Evolutionary conservation across 1,284 basidiomycete species (phyloP).

Genomic region (Tremellales sp.): DNA sequence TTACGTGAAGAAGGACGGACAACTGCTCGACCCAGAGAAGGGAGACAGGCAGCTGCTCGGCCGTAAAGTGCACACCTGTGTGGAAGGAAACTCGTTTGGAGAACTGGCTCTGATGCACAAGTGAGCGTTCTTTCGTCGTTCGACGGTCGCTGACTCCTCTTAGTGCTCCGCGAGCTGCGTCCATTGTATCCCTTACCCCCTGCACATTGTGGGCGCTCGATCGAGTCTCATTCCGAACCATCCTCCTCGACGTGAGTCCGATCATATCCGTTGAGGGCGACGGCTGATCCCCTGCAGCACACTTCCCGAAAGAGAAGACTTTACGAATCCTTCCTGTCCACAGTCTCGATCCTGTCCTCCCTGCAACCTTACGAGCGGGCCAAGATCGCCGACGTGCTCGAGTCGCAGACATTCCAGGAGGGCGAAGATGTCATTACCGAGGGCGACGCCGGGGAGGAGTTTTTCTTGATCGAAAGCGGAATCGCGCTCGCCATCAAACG

Average conservation of each 20-base stretch:
- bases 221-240: constrained; percentile 97
- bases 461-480: constrained; percentile 95
- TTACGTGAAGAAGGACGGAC: constrained; percentile 62
- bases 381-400: constrained; percentile 94
- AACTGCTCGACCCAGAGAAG: constrained; percentile 52
- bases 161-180: constrained; percentile 84
- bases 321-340: constrained; percentile 91
- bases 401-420: constrained; percentile 73
- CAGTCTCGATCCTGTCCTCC: constrained; percentile 83
- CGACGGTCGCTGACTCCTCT: background rate
- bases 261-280: background rate
- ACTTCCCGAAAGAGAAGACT: constrained; percentile 84
- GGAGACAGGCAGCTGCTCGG: constrained; percentile 57
- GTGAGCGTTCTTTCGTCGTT: constrained; percentile 30
- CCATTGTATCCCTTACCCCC: constrained; percentile 76
- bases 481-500: constrained; percentile 81
- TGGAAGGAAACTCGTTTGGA: constrained; percentile 84
- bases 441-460: constrained; percentile 93
- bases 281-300: constrained; percentile 31
- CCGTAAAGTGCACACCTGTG: constrained; percentile 79
- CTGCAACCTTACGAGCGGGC: constrained; percentile 83
- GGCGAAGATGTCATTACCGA: constrained; percentile 84
- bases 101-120: constrained; percentile 98
- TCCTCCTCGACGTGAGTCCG: constrained; percentile 70
- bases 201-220: constrained; percentile 94